Evolutionary conservation across 495 filamentous ascomycete genomes (phyloP).

Genomic region (Daldinia bambusicola): DNA sequence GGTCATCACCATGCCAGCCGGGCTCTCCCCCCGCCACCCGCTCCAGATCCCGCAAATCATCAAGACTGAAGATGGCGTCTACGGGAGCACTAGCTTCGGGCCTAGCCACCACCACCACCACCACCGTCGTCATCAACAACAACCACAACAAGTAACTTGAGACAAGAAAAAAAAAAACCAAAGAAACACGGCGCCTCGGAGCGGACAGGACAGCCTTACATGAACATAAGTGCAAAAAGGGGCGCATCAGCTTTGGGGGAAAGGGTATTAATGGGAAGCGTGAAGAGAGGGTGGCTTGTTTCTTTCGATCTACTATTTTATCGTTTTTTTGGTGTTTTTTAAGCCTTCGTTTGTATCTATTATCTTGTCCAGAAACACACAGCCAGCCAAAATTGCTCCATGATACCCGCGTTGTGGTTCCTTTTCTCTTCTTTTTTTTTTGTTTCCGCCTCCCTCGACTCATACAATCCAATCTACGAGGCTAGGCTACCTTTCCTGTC

Average conservation of each 20-base stretch:
- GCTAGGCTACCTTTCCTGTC: neutral
- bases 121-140: too few relatives aligned
- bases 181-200: too few relatives aligned
- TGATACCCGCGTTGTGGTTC: too few relatives aligned
- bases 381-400: too few relatives aligned
- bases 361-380: neutral
- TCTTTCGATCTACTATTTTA: neutral
- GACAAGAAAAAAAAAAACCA: neutral
- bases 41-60: neutral
- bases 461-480: neutral
- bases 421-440: too few relatives aligned
- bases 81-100: neutral
- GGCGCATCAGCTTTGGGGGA: too few relatives aligned
- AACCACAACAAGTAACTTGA: neutral
- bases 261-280: too few relatives aligned
- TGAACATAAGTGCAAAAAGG: too few relatives aligned
- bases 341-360: slow-evolving; percentile 7
- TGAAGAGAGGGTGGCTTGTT: neutral
- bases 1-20: too few relatives aligned
- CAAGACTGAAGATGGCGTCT: neutral
- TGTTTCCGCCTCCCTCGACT: neutral
- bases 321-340: too few relatives aligned
- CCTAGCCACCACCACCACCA: neutral
- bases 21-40: neutral
- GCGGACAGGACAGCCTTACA: too few relatives aligned